Evolutionary conservation across 495 filamentous ascomycete species (phyloP).

Genomic region (Penicillium arizonense): DNA sequence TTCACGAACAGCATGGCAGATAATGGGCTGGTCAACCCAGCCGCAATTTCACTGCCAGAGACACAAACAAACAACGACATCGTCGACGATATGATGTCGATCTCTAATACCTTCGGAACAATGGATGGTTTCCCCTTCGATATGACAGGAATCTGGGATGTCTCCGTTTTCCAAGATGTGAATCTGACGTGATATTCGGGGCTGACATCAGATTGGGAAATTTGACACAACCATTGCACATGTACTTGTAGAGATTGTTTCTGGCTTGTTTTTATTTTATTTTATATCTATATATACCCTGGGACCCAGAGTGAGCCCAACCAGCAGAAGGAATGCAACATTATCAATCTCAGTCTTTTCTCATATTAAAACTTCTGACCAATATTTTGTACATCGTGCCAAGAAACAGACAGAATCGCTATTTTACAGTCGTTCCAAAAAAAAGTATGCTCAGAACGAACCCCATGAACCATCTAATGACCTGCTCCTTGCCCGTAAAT

Average conservation of each 20-base stretch:
- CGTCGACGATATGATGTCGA: slow-evolving; percentile 53
- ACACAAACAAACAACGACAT: slow-evolving; percentile 52
- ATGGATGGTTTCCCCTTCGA: slow-evolving; percentile 53
- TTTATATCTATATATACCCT: slow-evolving; percentile 27
- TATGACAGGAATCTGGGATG: slow-evolving; percentile 53
- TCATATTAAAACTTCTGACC: slow-evolving; percentile 29
- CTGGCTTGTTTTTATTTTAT: background rate
- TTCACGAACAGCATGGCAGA: slow-evolving; percentile 18
- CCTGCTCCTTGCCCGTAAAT: slow-evolving; percentile 23
- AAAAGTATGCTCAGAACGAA: slow-evolving; percentile 23
- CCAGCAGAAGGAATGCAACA: slow-evolving; percentile 1
- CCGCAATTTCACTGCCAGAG: slow-evolving; percentile 44
- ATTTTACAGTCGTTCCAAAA: slow-evolving; percentile 43
- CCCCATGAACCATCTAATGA: slow-evolving; percentile 28
- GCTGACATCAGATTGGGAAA: background rate
- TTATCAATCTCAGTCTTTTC: slow-evolving; percentile 20
- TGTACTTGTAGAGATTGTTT: background rate
- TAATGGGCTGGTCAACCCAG: slow-evolving; percentile 40
- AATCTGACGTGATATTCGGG: slow-evolving; percentile 30
- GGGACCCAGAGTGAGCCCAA: slow-evolving; percentile 6
- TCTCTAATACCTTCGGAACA: slow-evolving; percentile 48
- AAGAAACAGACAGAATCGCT: slow-evolving; percentile 32
- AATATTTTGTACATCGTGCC: slow-evolving; percentile 41
- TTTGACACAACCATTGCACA: background rate
- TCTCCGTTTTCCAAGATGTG: slow-evolving; percentile 48